A percentile compares a stretch with the other conserved stretches of the same genome.
phyloP scores from a whole-genome alignment of 805 yeast genomes.

The Wilhelminamyces savonicus region DNA sequence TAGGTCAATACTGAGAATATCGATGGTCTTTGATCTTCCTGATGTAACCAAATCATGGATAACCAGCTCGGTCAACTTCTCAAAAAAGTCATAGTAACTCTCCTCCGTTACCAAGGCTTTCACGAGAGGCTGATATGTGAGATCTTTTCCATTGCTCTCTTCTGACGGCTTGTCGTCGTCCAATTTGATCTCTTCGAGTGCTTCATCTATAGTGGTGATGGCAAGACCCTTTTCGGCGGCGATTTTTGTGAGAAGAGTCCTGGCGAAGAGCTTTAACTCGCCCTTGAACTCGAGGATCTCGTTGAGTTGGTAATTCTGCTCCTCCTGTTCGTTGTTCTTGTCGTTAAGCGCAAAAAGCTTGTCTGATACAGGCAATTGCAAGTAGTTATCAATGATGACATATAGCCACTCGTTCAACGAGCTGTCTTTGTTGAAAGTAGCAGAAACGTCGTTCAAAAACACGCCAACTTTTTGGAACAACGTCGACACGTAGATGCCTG shows the following conservation, averaged over 20 bases:
- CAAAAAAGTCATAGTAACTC: constrained; percentile 27
- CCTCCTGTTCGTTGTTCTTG: constrained; percentile 8
- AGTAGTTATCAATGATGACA: constrained; percentile 36
- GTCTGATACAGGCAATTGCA: constrained; percentile 15
- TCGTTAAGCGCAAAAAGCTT: constrained; percentile 19
- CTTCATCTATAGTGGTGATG: constrained; percentile 11
- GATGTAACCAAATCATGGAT: constrained; percentile 48
- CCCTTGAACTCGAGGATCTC: constrained; percentile 39
- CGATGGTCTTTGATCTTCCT: constrained; percentile 57
- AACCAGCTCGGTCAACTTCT: constrained; percentile 50
- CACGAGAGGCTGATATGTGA: constrained; percentile 11
- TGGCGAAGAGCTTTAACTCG: background rate
- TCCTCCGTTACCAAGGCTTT: constrained; percentile 8
- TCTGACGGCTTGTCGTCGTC: constrained; percentile 3
- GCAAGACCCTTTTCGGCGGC: constrained; percentile 14
- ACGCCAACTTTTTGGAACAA: constrained; percentile 28
- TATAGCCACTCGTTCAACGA: constrained; percentile 33
- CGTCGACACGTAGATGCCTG: constrained; percentile 34
- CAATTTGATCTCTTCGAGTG: constrained; percentile 17
- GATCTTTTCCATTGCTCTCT: background rate
- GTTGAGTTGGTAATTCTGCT: constrained; percentile 7
- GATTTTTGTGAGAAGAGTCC: constrained; percentile 6
- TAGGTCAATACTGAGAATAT: constrained; percentile 69
- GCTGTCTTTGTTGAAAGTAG: constrained; percentile 10
- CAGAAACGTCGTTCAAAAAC: constrained; percentile 35